phyloP scores from a whole-genome alignment of 805 yeast genomes.

The Candida xyloterini region DNA sequence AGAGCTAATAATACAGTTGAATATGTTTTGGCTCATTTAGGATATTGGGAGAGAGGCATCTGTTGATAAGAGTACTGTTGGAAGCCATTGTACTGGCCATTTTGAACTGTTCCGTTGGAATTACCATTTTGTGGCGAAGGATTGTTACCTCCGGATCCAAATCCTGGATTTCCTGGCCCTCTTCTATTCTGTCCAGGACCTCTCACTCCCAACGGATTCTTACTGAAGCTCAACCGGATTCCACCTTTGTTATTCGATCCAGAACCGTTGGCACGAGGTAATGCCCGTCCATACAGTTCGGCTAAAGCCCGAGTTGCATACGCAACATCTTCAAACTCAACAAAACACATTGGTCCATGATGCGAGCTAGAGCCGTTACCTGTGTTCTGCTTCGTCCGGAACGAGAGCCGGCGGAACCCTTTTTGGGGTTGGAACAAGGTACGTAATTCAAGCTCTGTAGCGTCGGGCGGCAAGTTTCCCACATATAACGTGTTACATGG shows the following conservation, averaged over 20 bases:
- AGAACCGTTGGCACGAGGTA: conserved; percentile 70
- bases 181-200: conserved; percentile 45
- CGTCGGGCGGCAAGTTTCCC: conserved; percentile 96
- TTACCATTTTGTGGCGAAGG: conserved; percentile 11
- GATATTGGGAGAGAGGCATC: conserved; percentile 24
- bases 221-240: conserved; percentile 87
- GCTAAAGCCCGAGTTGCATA: conserved; percentile 93
- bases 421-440: conserved; percentile 82
- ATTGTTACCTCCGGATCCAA: conserved; percentile 12
- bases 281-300: conserved; percentile 87
- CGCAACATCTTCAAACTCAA: conserved; percentile 94
- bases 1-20: conserved; percentile 11
- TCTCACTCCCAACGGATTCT: conserved; percentile 95
- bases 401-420: conserved; percentile 90
- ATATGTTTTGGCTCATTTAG: conserved; percentile 12
- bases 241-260: conserved; percentile 67
- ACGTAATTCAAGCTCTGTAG: conserved; percentile 88
- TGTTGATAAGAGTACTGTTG: conserved; percentile 23
- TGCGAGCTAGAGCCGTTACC: conserved; percentile 36
- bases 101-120: conserved; percentile 7
- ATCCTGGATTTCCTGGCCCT: conserved; percentile 21
- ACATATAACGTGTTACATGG: conserved; percentile 97
- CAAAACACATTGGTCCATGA: conserved; percentile 99
- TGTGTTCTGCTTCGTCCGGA: conserved; percentile 64
- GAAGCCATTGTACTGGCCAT: conserved; percentile 17